These are phyloP conservation scores for Apophysomyces variabilis DNA, from an alignment of 371 early-diverging fungal genomes.

Conservation along the genomic window DNA sequence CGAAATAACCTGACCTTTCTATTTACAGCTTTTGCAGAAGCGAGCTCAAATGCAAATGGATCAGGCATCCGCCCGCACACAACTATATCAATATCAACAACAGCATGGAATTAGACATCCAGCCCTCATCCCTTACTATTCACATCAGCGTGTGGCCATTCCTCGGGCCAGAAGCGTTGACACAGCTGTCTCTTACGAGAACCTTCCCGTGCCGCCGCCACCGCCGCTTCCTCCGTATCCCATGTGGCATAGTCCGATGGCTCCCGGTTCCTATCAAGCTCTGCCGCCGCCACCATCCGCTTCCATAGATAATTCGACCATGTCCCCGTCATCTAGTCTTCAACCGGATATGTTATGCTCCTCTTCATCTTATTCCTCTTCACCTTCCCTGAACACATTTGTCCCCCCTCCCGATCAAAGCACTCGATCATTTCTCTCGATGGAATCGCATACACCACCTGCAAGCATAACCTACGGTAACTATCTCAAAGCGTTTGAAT, in stretches of 20 bases:
- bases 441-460: slow-evolving; percentile 9
- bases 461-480: not conserved
- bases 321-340: slow-evolving; percentile 3
- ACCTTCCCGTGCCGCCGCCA: slow-evolving; percentile 1
- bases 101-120: slow-evolving; percentile 9
- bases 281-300: not conserved
- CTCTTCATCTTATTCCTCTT: slow-evolving; percentile 5
- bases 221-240: slow-evolving; percentile 3
- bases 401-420: not conserved
- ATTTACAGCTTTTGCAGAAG: slow-evolving; percentile 33
- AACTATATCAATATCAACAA: slow-evolving; percentile 13
- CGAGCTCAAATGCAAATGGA: slow-evolving; percentile 39
- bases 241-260: slow-evolving; percentile 7
- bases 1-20: not conserved
- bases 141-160: slow-evolving; percentile 10
- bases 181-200: not conserved
- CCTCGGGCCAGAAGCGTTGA: slow-evolving; percentile 4
- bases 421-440: slow-evolving; percentile 7
- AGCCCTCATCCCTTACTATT: slow-evolving; percentile 9
- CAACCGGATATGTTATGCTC: not conserved
- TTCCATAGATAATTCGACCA: not conserved
- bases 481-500: not conserved
- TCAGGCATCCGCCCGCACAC: slow-evolving; percentile 21
- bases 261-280: not conserved
- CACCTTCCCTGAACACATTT: slow-evolving; percentile 6